These are phyloP conservation scores for Silene latifolia DNA, from an alignment of 148 eudicot species.

Conservation along the genomic window DNA sequence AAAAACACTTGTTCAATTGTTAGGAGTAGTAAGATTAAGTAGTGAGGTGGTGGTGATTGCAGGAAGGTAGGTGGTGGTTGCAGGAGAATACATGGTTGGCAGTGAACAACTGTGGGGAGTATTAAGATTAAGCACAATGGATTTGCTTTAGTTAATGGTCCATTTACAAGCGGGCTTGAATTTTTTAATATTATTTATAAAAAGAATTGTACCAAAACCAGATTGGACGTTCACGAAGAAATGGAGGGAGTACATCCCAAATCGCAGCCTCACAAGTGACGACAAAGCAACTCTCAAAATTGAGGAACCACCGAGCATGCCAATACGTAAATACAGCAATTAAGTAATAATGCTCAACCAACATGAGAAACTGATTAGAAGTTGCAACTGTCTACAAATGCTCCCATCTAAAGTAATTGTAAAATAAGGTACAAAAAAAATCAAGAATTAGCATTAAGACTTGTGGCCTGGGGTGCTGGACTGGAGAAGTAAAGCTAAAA, in stretches of 20 bases:
- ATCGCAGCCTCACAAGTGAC: not conserved
- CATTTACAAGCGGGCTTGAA: no score
- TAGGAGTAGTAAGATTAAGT: no score
- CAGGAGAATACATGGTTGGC: no score
- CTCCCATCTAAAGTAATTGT: not conserved
- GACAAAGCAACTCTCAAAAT: not conserved
- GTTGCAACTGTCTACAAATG: not conserved
- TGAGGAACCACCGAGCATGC: not conserved
- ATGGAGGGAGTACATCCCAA: not conserved
- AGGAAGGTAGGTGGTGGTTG: no score
- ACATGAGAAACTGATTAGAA: not conserved
- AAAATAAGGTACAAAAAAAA: not conserved
- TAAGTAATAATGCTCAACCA: not conserved
- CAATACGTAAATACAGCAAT: not conserved
- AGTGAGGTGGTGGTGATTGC: no score
- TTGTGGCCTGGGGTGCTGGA: not conserved
- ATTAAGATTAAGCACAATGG: no score
- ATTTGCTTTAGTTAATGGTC: no score
- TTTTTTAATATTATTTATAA: no score
- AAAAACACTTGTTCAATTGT: no score
- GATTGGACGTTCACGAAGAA: no score
- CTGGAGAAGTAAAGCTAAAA: not conserved
- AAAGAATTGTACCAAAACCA: no score
- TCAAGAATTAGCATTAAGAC: not conserved
- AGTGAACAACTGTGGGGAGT: no score